Evolutionary conservation across 2,329 filamentous ascomycete species (phyloP), one percentile per base, ranked within the genome.

Genomic region (Diaporthe citrichinensis): DNA sequence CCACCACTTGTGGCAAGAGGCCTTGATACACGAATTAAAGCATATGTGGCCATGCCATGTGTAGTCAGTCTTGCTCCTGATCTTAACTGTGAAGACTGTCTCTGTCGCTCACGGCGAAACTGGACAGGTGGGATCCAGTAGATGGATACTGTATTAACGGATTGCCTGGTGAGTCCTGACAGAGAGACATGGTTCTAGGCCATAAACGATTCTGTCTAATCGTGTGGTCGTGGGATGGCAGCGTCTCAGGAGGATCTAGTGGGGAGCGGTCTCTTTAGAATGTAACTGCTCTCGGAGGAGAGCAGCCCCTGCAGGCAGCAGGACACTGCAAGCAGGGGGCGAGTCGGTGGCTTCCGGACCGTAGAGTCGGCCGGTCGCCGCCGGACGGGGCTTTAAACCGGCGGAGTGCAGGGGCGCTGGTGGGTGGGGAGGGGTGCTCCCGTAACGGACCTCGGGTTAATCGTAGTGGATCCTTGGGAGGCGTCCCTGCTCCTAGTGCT

Each of bases 341-440:
- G 34, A 53, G 44, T 55, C 73, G 73, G 73, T 57, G 46, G 46
- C 36, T 55, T 75, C 73, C 73, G 73, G 58, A 25, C 34, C 68
- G 34, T 46, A 25, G 4, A 17, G 67, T 61, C 68, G 55, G 72
- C 73, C 53, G 41, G 67, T 61, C 25, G 73, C 73, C 67, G 67
- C 41, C 46, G 73, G 39, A 61, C 67, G 73, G 73, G 73, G 58
- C 58, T 49, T 10, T 14, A 15, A n/a, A 51, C 28, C 71, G 71
- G 44, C 49, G 55, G 58, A n/a, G 25, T 25, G 15, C 36, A 51
- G 55, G 69, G 69, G 36, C 7, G 23, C 12, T 58, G 41, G 23
- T 72, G 34, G 36, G 49, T 28, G 31, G 31, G 34, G 65, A 31
- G 65, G 65, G 31, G 46, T 20, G 62, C 69, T 57, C 44, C 55